Evolutionary conservation across 1,284 basidiomycete species (phyloP).

Genomic region (Tylopilus orsonianus): DNA sequence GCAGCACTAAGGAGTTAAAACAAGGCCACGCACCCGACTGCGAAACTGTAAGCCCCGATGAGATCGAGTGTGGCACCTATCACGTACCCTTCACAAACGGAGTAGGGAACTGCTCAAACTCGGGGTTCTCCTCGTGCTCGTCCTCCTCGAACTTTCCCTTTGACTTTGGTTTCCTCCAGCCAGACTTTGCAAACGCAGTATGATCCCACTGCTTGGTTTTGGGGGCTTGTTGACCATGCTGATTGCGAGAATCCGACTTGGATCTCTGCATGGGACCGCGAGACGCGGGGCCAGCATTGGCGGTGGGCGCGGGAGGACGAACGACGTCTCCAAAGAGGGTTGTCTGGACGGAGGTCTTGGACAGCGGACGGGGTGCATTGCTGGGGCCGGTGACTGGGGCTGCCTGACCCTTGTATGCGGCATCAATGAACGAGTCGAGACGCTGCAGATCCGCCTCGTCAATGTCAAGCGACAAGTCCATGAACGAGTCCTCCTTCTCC

Average conservation of each 20-base stretch:
- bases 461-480: slow-evolving; percentile 56
- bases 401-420: slow-evolving; percentile 39
- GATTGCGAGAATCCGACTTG: slow-evolving; percentile 44
- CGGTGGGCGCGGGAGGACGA: slow-evolving; percentile 34
- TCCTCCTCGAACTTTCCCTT: slow-evolving; percentile 51
- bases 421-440: slow-evolving; percentile 52
- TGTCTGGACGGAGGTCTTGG: slow-evolving; percentile 52
- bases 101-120: slow-evolving; percentile 81
- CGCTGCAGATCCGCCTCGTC: slow-evolving; percentile 52
- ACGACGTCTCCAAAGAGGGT: slow-evolving; percentile 63
- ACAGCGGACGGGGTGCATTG: slow-evolving; percentile 32
- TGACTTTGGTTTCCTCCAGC: slow-evolving; percentile 55
- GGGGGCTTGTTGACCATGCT: slow-evolving; percentile 53
- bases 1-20: background rate
- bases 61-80: background rate
- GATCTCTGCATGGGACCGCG: slow-evolving; percentile 40
- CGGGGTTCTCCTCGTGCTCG: slow-evolving; percentile 52
- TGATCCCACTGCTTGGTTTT: slow-evolving; percentile 86
- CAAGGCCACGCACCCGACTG: slow-evolving; percentile 47
- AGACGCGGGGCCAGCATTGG: slow-evolving; percentile 26
- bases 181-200: slow-evolving; percentile 78
- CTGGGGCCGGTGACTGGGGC: slow-evolving; percentile 45
- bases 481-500: slow-evolving; percentile 47
- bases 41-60: slow-evolving; percentile 15
- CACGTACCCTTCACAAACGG: slow-evolving; percentile 64